Evolutionary conservation across 352 stramenopile species (phyloP).

Genomic region (Elongisporangium prolatum): DNA sequence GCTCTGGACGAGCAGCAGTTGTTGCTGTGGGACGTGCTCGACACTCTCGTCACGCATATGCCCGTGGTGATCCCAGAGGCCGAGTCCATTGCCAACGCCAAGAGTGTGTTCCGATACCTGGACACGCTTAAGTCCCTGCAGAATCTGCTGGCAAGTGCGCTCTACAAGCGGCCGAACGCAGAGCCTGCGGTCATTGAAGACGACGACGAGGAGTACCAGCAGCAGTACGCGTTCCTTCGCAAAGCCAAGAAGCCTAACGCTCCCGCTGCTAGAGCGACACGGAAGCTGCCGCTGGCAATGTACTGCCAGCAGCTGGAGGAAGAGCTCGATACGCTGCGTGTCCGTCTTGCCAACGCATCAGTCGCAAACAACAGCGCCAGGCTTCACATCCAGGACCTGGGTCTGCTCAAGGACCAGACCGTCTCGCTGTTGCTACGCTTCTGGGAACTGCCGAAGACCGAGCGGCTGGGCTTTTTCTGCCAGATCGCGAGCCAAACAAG

Average conservation of each 20-base stretch:
- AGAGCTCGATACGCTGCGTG: constrained; percentile 41
- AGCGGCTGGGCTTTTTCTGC: constrained; percentile 63
- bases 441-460: constrained; percentile 49
- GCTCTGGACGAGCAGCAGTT: constrained; percentile 9
- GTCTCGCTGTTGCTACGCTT: constrained; percentile 62
- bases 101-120: constrained; percentile 48
- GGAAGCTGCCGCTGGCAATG: constrained; percentile 37
- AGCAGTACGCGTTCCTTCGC: background rate
- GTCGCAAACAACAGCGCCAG: constrained; percentile 5
- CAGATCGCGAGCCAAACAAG: constrained; percentile 59
- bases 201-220: constrained; percentile 7
- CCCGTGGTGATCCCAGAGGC: constrained; percentile 43
- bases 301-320: constrained; percentile 65
- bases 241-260: constrained; percentile 1
- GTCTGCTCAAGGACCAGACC: constrained; percentile 50
- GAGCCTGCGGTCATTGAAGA: constrained; percentile 4
- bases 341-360: constrained; percentile 18
- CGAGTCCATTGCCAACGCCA: constrained; percentile 32
- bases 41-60: constrained; percentile 60
- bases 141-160: constrained; percentile 35
- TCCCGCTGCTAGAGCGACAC: background rate
- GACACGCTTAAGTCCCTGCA: constrained; percentile 51
- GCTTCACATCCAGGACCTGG: constrained; percentile 21
- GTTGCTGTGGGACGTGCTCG: constrained; percentile 54
- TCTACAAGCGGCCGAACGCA: constrained; percentile 33